A percentile compares a stretch with the other conserved stretches of the same genome.
These are phyloP conservation scores for Chalciporus sp. DNA, from an alignment of 1,284 basidiomycete genomes.

Conservation along the genomic window DNA sequence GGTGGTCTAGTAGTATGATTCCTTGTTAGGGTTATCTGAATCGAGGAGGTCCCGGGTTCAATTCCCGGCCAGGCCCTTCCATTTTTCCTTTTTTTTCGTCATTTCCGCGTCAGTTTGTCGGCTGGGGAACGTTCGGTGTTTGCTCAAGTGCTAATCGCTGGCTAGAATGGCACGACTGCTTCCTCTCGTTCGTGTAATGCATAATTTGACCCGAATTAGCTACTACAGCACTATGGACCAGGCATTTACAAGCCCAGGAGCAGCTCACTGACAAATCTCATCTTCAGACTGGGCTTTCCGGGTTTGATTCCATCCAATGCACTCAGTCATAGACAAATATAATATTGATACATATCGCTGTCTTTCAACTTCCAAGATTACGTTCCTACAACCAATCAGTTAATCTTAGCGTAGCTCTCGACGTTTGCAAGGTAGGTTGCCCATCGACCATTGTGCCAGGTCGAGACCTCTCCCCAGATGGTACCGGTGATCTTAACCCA, in stretches of 20 bases:
- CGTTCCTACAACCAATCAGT: conserved; percentile 4
- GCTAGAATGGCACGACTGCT: no score
- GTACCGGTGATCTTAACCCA: conserved; percentile 29
- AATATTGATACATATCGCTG: conserved; percentile 6
- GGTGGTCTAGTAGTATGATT: conserved; percentile 62
- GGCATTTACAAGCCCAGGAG: no score
- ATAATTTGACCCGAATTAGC: no score
- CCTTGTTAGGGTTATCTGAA: conserved; percentile 48
- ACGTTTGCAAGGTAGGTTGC: conserved; percentile 29
- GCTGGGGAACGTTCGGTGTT: no score
- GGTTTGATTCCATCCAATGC: no score
- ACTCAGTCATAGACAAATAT: not conserved
- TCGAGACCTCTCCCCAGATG: conserved; percentile 30
- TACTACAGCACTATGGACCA: no score
- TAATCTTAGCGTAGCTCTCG: conserved; percentile 28
- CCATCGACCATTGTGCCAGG: conserved; percentile 40
- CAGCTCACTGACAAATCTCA: no score
- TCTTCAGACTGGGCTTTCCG: no score
- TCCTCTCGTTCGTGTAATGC: no score
- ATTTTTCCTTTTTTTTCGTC: not conserved
- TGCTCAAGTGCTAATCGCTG: no score
- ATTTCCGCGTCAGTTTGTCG: not conserved
- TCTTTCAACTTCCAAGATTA: not conserved
- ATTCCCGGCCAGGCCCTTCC: conserved; percentile 48
- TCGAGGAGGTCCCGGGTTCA: conserved; percentile 52